These are phyloP conservation scores for Nannizziopsis barbatae DNA, from an alignment of 2,329 filamentous ascomycete genomes.

Conservation along the genomic window DNA sequence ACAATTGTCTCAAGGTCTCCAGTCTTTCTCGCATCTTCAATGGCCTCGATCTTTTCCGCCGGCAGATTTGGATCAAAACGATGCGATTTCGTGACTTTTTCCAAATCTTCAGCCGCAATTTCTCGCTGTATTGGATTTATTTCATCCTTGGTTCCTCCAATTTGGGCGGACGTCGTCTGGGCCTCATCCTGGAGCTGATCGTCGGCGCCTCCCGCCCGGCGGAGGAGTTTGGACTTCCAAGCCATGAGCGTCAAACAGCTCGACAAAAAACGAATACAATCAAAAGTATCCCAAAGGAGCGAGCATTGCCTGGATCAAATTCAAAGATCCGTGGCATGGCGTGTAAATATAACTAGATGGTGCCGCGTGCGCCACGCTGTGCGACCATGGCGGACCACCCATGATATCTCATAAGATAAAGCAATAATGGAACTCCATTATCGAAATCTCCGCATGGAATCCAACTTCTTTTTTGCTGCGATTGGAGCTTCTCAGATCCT, in stretches of 20 bases:
- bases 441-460: too few species aligned
- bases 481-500: neutral
- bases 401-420: too few species aligned
- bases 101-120: neutral
- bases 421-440: too few species aligned
- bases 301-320: neutral
- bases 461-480: neutral
- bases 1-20: conserved; percentile 49
- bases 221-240: conserved; percentile 1
- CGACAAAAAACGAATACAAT: neutral
- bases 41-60: conserved; percentile 47
- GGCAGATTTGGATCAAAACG: conserved; percentile 50
- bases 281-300: neutral
- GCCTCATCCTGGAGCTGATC: neutral
- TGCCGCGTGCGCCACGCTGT: too few species aligned
- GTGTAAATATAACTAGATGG: too few species aligned
- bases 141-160: neutral
- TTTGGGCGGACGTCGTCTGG: neutral
- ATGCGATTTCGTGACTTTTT: conserved; percentile 8
- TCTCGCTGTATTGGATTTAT: neutral
- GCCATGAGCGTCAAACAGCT: neutral
- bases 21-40: conserved; percentile 44
- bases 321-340: neutral
- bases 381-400: too few species aligned
- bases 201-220: neutral